Evolutionary conservation across 768 basidiomycete species (phyloP).

Genomic region (Termitomyces heimii): DNA sequence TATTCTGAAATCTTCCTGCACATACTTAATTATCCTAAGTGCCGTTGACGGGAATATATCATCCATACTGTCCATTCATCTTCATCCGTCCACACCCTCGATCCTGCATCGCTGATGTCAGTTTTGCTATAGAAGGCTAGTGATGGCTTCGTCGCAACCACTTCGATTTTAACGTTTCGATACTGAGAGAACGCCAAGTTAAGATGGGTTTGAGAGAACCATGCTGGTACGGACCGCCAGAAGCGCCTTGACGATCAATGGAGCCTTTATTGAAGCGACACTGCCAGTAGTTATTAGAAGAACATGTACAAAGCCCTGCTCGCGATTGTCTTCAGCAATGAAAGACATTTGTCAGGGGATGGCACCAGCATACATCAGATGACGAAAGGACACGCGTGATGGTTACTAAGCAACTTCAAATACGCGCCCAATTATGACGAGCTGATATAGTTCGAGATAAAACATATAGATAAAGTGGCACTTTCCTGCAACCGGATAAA

Average conservation of each 20-base stretch:
- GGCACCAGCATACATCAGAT: not conserved
- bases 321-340: conserved; percentile 34
- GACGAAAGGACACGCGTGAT: not conserved
- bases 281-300: conserved; percentile 89
- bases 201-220: not conserved
- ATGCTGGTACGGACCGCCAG: conserved; percentile 36
- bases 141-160: conserved; percentile 76
- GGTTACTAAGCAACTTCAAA: not conserved
- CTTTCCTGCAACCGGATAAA: not conserved
- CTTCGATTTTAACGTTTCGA: conserved; percentile 68
- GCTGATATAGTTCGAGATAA: too few species aligned
- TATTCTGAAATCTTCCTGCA: conserved; percentile 64
- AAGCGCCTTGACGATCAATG: conserved; percentile 79
- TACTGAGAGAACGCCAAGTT: conserved; percentile 41
- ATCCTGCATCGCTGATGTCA: conserved; percentile 44
- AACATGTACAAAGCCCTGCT: conserved; percentile 50
- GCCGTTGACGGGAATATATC: not conserved
- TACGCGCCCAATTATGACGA: too few species aligned
- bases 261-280: conserved; percentile 91
- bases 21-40: not conserved
- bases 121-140: conserved; percentile 67
- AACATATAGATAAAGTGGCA: not conserved
- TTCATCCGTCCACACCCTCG: conserved; percentile 79
- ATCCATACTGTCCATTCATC: conserved; percentile 83
- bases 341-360: conserved; percentile 22